Base-by-base conservation (phyloP, 257 asterid genomes). In the Fraxinus quadrangulata region DNA sequence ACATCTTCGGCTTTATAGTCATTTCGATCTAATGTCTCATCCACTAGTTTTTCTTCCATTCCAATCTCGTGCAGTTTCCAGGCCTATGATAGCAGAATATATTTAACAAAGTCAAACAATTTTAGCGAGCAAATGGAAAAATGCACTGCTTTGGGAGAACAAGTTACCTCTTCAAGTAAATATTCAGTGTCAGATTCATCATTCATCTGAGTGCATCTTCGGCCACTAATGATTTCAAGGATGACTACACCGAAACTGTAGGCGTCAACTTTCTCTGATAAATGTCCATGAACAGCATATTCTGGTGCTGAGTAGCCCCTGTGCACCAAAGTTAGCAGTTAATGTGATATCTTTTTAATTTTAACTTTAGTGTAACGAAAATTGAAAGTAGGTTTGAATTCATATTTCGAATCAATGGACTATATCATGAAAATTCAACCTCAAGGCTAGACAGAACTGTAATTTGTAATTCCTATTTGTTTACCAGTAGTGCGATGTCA, bases 251-350 rank as follows among this genome's bases (percentile, higher is more conserved):
- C 97, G 42, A 93, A 91, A 83, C 98, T 90, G 84, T 91, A 93
- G 37, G 88, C 85, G 81, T 93, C 98, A 0, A 88, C 98, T 75
- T 90, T 92, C 86, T 93, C 98, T 0, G 98, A 89, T 77, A 93
- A 83, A 78, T 92, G 97, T 14, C 97, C 98, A 47, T 88, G 90
- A 73, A 92, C 71, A 24, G 95, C 98, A 61, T 93, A 93, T 81
- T 91, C 98, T 36, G 98, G 97, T 75, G 97, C 91, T 3, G 98
- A 90, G 71, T 92, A 93, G 6, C 97, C 98, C 86, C 98, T 93
- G 87, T 65, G 8, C 77, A 71, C 26, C 16, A 51, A 73, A 28
- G 23, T 45, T 19, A 4, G 13, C 63, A 73, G 4, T 74, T 24
- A 21, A 3, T 24, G 68, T 23, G 5, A 61, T 61, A 23, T 61